Base-by-base conservation (phyloP, 805 yeast genomes). In the Grigorovia jiainica region DNA sequence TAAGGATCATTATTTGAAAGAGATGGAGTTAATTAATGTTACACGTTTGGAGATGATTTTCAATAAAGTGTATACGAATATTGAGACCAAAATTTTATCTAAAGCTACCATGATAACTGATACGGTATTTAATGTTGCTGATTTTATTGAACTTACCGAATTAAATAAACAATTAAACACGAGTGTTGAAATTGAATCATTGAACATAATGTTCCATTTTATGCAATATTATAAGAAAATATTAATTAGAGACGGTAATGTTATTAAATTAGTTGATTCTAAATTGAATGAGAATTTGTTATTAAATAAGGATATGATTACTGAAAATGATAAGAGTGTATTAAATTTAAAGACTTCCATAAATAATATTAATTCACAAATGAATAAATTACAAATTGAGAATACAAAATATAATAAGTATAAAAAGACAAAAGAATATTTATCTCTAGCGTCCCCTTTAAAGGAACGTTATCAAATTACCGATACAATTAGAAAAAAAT, bases 391-490 rank as follows among this genome's bases (percentile, higher is more conserved):
- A 27, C 44, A 59, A 53, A 36, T 38, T 44, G 39, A 56, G 42
- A 27, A 49, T 29, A 20, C 52, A 43, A 32, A 54, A 42, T 37
- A 46, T 33, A 23, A 47, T 36, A 21, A 39, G 40, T 34, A 55
- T 48, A 35, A 49, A 42, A n/a, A 54, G 43, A 44, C 46, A 24
- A n/a, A 57, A 53, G 27, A 46, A 49, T 36, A 49, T 45, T 41
- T 45, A 32, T 38, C 52, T 44, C 42, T 54, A 42, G 46, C 63
- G 40, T 47, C 53, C 51, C 40, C 44, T 7, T 36, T 60, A 9
- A 66, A 68, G 17, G 53, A 52, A 41, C 61, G 56, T 38, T 53
- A 64, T 18, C 44, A 68, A 23, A 60, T 60, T 37, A 58, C 67
- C 0, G 61, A 60, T 41, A 60, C 58, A 38, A 40, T 65, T n/a